Evolutionary conservation across 139 green algal species (phyloP).

Genomic region (Pleodorina starrii): DNA sequence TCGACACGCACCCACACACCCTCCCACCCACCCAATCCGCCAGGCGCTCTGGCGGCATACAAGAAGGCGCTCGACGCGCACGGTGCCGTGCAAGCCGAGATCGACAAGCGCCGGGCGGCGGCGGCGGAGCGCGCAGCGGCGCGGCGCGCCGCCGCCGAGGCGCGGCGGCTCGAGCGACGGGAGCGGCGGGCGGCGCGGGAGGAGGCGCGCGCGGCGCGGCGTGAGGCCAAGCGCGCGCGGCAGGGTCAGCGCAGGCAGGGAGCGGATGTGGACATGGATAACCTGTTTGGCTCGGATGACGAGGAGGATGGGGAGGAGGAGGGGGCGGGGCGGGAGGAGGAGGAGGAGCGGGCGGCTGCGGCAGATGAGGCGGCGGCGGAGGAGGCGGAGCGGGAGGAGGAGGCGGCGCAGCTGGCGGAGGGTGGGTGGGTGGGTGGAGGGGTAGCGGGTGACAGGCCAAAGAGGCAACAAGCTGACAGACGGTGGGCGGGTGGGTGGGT

Average conservation of each 20-base stretch:
- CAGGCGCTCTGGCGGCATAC: slow-evolving; percentile 62
- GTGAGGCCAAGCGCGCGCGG: slow-evolving; percentile 12
- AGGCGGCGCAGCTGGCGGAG: neutral
- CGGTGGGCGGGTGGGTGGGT: too few relatives aligned
- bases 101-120: slow-evolving; percentile 16
- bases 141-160: neutral
- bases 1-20: neutral
- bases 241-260: neutral
- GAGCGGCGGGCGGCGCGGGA: neutral
- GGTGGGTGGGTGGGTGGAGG: too few relatives aligned
- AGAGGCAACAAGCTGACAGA: too few relatives aligned
- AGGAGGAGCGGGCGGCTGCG: neutral
- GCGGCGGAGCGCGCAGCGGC: neutral
- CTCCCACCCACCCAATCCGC: too few relatives aligned
- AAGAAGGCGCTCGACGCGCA: slow-evolving; percentile 70
- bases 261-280: slow-evolving; percentile 35
- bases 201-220: neutral
- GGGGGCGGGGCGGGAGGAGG: neutral
- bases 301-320: slow-evolving; percentile 47
- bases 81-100: slow-evolving; percentile 19
- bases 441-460: too few relatives aligned
- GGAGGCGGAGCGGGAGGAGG: neutral
- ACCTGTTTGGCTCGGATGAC: slow-evolving; percentile 60
- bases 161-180: neutral
- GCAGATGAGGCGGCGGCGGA: neutral